Percentiles rank a stretch among this genome's conserved stretches.
Evolutionary conservation across 768 basidiomycete species (phyloP).

Genomic region (Rhizopogon salebrosus): DNA sequence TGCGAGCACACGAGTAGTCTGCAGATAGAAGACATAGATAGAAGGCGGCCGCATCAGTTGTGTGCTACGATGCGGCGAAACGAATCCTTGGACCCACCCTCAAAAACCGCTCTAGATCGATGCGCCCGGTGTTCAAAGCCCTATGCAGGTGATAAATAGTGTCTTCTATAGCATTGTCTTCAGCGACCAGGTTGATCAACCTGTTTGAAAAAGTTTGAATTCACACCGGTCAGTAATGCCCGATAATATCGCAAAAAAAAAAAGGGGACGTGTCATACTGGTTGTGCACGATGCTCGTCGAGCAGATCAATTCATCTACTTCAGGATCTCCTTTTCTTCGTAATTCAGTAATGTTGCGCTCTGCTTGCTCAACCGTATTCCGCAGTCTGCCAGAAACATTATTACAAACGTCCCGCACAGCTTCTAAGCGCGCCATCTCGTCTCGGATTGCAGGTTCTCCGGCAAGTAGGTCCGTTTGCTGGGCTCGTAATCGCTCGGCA

Average conservation of each 20-base stretch:
- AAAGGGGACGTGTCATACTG: constrained; percentile 49
- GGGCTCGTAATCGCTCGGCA: constrained; percentile 70
- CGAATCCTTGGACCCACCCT: constrained; percentile 49
- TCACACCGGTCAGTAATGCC: constrained; percentile 12
- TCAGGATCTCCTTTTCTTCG: constrained; percentile 83
- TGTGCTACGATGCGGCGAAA: constrained; percentile 13
- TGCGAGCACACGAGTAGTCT: constrained; percentile 83
- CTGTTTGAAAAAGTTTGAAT: constrained; percentile 38
- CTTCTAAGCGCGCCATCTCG: constrained; percentile 92
- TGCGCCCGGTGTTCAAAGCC: constrained; percentile 83
- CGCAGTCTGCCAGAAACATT: constrained; percentile 67
- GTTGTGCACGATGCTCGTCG: constrained; percentile 93
- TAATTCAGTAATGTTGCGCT: constrained; percentile 72
- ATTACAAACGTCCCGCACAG: constrained; percentile 87
- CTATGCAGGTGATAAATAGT: constrained; percentile 96
- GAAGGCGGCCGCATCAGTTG: constrained; percentile 12
- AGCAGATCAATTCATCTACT: constrained; percentile 95
- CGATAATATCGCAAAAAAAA: background rate
- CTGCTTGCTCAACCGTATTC: constrained; percentile 58
- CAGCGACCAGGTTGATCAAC: constrained; percentile 94
- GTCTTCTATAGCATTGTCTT: constrained; percentile 98
- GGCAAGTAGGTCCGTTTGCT: constrained; percentile 78
- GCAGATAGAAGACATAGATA: constrained; percentile 10
- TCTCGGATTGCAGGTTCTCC: constrained; percentile 94
- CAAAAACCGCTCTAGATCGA: constrained; percentile 92